These are phyloP conservation scores for Fusarium devonianum DNA, from an alignment of 2,329 filamentous ascomycete genomes.

Conservation along the genomic window DNA sequence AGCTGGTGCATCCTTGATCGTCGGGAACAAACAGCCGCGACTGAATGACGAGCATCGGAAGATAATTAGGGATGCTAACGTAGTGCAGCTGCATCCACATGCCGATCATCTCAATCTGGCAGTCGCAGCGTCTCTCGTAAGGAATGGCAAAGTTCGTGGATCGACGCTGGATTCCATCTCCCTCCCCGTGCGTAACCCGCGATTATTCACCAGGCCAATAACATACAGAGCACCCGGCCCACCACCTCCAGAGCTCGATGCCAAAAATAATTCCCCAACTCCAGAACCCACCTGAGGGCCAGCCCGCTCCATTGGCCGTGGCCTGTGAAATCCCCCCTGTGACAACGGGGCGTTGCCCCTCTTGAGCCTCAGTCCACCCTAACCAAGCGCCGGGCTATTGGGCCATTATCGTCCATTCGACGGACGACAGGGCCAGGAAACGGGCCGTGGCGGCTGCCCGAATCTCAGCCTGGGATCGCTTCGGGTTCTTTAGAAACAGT, in stretches of 20 bases:
- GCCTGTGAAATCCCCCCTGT: conserved; percentile 17
- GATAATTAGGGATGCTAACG: no score
- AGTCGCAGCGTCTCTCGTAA: neutral
- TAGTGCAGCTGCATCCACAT: no score
- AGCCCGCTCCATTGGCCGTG: conserved; percentile 8
- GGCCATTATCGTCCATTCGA: neutral
- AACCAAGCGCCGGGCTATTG: neutral
- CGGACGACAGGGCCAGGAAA: neutral
- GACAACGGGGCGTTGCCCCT: conserved; percentile 7
- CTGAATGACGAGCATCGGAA: no score
- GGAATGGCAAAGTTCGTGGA: conserved; percentile 13
- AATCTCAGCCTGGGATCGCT: neutral
- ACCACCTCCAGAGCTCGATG: conserved; percentile 8
- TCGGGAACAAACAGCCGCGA: no score
- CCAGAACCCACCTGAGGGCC: neutral
- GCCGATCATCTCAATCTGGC: no score
- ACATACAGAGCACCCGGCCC: conserved; percentile 12
- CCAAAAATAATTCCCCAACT: conserved; percentile 29
- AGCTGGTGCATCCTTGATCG: no score
- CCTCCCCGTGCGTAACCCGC: neutral
- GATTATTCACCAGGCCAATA: conserved; percentile 2
- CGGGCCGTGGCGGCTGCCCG: neutral
- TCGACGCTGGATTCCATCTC: conserved; percentile 10
- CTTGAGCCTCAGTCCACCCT: conserved; percentile 2
- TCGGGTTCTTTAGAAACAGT: neutral